Evolutionary conservation across 2,329 filamentous ascomycete genomes (phyloP), one percentile per base, ranked within the genome.

Genomic region (Cladosporium colombiae): DNA sequence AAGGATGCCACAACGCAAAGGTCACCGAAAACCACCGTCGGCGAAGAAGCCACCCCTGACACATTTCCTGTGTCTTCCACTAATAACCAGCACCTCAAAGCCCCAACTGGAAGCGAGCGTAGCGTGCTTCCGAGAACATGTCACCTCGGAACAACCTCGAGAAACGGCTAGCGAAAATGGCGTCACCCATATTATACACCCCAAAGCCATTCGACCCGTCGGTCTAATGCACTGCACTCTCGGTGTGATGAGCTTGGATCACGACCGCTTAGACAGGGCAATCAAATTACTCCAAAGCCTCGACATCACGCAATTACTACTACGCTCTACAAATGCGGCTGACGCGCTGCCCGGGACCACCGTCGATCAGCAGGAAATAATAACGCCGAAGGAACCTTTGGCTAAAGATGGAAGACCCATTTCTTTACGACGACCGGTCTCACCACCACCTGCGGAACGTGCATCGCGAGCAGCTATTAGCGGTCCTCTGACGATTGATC

Each of bases 181-280:
- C 18, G 16, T 50, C 11, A 56, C 66, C 18, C 53, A 40, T 14
- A 66, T 76, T 11, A 66, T 76, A 21, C 70, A 73, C 61, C 70
- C 72, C 13, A 84, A 84, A 64, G 92, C 92, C 1, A 80, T 97
- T 60, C 83, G 93, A 31, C 92, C 92, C 0, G 78, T 91, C 0
- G 91, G 91, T 0, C 93, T 92, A 1, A 78, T 97, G 57, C 94
- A 98, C 78, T 81, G 96, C 2, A 97, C 93, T 0, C 82, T 97
- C 0, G 93, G 93, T 0, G 91, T 96, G 1, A 93, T 97, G 90
- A 89, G 85, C 69, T 84, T 97, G 11, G 78, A 82, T 3, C 82
- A 80, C 2, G 77, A 81, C 2, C 81, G 84, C 55, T 76, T 89
- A 2, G 72, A 82, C 0, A 76, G 78, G 33, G 87, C 85, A 0